Percentiles rank a stretch among this genome's conserved stretches.
Evolutionary conservation across 306 rosid species (phyloP).

Genomic region (Hippophae tibetana): DNA sequence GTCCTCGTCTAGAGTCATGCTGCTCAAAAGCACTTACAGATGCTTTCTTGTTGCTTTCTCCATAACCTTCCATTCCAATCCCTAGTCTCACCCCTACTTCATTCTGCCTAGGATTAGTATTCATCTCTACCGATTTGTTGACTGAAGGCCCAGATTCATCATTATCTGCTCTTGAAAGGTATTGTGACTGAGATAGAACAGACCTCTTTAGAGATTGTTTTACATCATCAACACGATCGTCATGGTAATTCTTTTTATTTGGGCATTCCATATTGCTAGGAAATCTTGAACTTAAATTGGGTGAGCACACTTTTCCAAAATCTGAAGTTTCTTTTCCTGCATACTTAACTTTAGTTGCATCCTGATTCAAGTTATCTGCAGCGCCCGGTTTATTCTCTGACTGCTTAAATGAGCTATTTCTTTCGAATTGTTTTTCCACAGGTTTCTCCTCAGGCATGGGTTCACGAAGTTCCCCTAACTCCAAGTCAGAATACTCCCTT

Average conservation of each 20-base stretch:
- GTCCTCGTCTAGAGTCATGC: slow-evolving; percentile 41
- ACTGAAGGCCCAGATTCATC: slow-evolving; percentile 37
- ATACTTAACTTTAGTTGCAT: slow-evolving; percentile 47
- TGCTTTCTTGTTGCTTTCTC: slow-evolving; percentile 62
- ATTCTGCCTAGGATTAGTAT: slow-evolving; percentile 11
- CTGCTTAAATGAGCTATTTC: slow-evolving; percentile 52
- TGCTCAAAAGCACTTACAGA: slow-evolving; percentile 35
- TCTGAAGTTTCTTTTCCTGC: slow-evolving; percentile 40
- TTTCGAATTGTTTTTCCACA: slow-evolving; percentile 59
- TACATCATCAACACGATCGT: slow-evolving; percentile 58
- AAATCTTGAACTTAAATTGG: slow-evolving; percentile 34
- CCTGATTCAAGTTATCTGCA: slow-evolving; percentile 51
- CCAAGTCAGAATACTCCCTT: slow-evolving; percentile 86
- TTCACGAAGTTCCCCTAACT: slow-evolving; percentile 94
- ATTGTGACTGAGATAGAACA: slow-evolving; percentile 44
- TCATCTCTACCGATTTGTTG: slow-evolving; percentile 40
- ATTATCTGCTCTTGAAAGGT: slow-evolving; percentile 41
- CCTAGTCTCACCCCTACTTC: slow-evolving; percentile 22
- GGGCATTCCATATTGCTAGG: slow-evolving; percentile 45
- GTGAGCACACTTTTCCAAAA: slow-evolving; percentile 46
- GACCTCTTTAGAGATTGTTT: slow-evolving; percentile 41
- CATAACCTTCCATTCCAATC: slow-evolving; percentile 44
- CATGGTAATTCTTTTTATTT: slow-evolving; percentile 39
- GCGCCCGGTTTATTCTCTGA: slow-evolving; percentile 37
- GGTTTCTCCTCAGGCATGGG: slow-evolving; percentile 57